phyloP scores from a whole-genome alignment of 805 yeast genomes.

The Starmerella vitae region DNA sequence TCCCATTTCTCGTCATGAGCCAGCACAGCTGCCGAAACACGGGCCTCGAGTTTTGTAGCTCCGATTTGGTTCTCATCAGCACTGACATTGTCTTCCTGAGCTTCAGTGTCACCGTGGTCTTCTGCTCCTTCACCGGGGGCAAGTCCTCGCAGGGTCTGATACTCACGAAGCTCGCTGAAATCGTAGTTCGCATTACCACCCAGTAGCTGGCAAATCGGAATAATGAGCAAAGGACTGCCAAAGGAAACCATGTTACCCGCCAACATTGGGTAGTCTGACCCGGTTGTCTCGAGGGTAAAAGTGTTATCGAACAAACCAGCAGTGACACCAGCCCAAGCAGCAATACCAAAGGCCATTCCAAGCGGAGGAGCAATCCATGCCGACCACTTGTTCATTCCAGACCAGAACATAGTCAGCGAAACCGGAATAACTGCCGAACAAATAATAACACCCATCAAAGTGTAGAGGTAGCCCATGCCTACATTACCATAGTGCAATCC shows the following conservation, averaged over 20 bases:
- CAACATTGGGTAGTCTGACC: conserved; percentile 77
- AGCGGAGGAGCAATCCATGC: conserved; percentile 65
- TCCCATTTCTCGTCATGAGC: conserved; percentile 15
- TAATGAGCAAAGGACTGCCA: conserved; percentile 51
- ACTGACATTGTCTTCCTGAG: conserved; percentile 5
- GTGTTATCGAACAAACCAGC: conserved; percentile 31
- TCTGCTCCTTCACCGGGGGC: conserved; percentile 15
- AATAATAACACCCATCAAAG: conserved; percentile 79
- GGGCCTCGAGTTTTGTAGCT: conserved; percentile 6
- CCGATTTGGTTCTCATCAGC: conserved; percentile 2
- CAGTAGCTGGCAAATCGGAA: conserved; percentile 49
- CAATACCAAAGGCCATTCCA: conserved; percentile 61
- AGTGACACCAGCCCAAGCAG: conserved; percentile 44
- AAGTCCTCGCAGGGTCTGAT: conserved; percentile 38
- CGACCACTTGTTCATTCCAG: conserved; percentile 49
- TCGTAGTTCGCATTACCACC: conserved; percentile 65
- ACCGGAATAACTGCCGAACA: conserved; percentile 78
- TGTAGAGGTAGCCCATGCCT: conserved; percentile 76
- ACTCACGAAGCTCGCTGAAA: conserved; percentile 45
- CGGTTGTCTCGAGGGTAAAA: conserved; percentile 44
- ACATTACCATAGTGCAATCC: conserved; percentile 73
- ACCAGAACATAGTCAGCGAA: conserved; percentile 54
- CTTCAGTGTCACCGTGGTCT: conserved; percentile 3
- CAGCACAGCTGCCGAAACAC: conserved; percentile 4
- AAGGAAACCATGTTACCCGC: conserved; percentile 79